phyloP scores from a whole-genome alignment of 176 grass and related monocot genomes.

The Triticum aestivum region IWGSC_CS_RefSeq_v2.1 NC_057814.1:447427821-447428320 shows the following conservation, averaged over 20 bases:
- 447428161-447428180: neutral
- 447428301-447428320: constrained; percentile 33
- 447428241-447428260: neutral
- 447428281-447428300: constrained; percentile 40
- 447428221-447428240: neutral
- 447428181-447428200: neutral
- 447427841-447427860: neutral
- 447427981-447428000: constrained; percentile 47
- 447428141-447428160: neutral
- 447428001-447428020: constrained; percentile 31
- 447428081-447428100: neutral
- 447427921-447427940: neutral
- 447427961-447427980: neutral
- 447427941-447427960: no score
- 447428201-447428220: neutral
- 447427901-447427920: constrained; percentile 26
- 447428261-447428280: constrained; percentile 23
- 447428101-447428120: neutral
- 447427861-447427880: neutral
- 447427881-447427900: constrained; percentile 42
- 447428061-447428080: neutral
- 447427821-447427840: neutral
- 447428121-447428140: neutral
- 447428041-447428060: constrained; percentile 26
- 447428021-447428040: constrained; percentile 1